Percentiles rank a stretch among this genome's conserved stretches.
phyloP scores from a whole-genome alignment of 2,329 filamentous ascomycete genomes.

The Pseudocercospora crystallina region DNA sequence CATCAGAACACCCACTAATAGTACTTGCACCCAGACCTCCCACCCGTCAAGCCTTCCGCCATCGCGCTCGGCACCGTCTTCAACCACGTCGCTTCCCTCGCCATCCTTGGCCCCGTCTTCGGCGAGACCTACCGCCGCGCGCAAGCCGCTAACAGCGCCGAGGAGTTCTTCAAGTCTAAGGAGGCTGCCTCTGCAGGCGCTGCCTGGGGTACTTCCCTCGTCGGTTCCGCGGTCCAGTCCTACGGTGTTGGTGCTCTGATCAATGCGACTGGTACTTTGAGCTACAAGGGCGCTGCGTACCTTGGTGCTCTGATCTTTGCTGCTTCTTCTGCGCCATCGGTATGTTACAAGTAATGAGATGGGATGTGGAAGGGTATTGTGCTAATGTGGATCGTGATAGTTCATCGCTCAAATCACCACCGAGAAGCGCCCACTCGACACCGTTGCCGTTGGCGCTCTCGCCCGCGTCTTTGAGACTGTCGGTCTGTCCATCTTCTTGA shows the following conservation, averaged over 20 bases:
- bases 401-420: constrained; percentile 82
- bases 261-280: constrained; percentile 92
- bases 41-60: constrained; percentile 93
- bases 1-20: constrained; percentile 17
- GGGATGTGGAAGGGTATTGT: neutral
- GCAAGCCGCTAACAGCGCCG: constrained; percentile 87
- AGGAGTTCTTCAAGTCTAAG: constrained; percentile 93
- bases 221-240: constrained; percentile 72
- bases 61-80: constrained; percentile 95
- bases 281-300: constrained; percentile 96
- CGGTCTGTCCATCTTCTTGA: constrained; percentile 86
- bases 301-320: constrained; percentile 88
- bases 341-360: constrained; percentile 50
- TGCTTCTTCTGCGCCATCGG: constrained; percentile 81
- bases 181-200: constrained; percentile 85
- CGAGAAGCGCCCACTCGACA: constrained; percentile 90
- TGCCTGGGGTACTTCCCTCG: constrained; percentile 84
- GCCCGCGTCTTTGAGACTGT: constrained; percentile 91
- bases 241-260: constrained; percentile 48
- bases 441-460: constrained; percentile 78
- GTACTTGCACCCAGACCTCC: constrained; percentile 54
- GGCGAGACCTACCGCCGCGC: constrained; percentile 93
- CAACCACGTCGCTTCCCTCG: constrained; percentile 88
- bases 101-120: constrained; percentile 84
- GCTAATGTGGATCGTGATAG: constrained; percentile 48